phyloP scores from a whole-genome alignment of 73 alveolate genomes.

The Paramecium caudatum region DNA sequence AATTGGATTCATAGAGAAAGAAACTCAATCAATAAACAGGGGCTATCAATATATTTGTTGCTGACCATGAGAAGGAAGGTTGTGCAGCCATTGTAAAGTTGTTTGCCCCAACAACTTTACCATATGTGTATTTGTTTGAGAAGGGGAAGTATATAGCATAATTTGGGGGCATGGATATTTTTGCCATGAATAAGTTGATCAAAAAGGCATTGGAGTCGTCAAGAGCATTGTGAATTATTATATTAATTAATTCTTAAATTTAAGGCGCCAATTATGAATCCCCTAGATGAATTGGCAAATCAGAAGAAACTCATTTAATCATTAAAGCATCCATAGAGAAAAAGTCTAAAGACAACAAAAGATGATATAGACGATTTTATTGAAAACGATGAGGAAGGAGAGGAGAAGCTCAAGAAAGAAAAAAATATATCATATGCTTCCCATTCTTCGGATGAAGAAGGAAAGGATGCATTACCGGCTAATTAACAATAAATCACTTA shows the following conservation, averaged over 20 bases:
- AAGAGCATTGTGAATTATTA: slow-evolving; percentile 39
- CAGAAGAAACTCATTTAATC: not conserved
- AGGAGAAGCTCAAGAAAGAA: too few relatives aligned
- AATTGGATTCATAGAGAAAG: slow-evolving; percentile 8
- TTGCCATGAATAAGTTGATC: slow-evolving; percentile 30
- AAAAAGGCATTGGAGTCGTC: slow-evolving; percentile 47
- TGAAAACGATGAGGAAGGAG: not conserved
- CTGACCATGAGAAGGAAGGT: slow-evolving; percentile 46
- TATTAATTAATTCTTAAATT: slow-evolving; percentile 18
- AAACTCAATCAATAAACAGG: not conserved
- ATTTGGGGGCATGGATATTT: slow-evolving; percentile 60
- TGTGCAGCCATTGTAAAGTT: slow-evolving; percentile 30
- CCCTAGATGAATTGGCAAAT: not conserved
- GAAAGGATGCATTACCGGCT: not conserved
- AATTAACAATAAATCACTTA: slow-evolving; percentile 15
- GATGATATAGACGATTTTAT: not conserved
- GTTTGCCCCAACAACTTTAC: slow-evolving; percentile 54
- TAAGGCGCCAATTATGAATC: slow-evolving; percentile 46
- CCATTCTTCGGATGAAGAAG: not conserved
- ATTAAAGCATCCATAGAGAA: not conserved
- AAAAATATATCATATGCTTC: not conserved
- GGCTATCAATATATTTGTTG: slow-evolving; percentile 36
- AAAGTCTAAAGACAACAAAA: not conserved
- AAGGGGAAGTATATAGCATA: slow-evolving; percentile 66
- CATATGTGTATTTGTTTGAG: slow-evolving; percentile 53